phyloP scores from a whole-genome alignment of 2,329 filamentous ascomycete genomes.

The Penicillium sp. region DNA sequence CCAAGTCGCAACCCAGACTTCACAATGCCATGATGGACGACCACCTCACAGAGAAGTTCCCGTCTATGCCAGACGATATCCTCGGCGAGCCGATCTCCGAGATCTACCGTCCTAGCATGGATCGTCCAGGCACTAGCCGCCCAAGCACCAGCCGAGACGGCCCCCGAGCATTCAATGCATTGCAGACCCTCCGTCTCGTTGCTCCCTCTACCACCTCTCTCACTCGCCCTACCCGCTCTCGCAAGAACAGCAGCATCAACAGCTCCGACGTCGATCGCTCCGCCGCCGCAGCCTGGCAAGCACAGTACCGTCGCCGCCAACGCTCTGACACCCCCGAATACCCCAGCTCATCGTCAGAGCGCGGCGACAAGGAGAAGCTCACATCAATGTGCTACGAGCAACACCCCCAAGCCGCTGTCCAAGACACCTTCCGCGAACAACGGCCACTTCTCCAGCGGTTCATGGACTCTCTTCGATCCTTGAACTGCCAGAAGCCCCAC shows the following conservation, averaged over 20 bases:
- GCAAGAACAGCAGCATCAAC: conserved; percentile 26
- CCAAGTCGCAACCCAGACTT: conserved; percentile 40
- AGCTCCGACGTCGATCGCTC: conserved; percentile 36
- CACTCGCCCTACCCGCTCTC: conserved; percentile 25
- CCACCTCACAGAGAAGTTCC: conserved; percentile 30
- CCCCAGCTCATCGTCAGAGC: conserved; percentile 12
- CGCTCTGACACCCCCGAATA: conserved; percentile 31
- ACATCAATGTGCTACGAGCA: conserved; percentile 36
- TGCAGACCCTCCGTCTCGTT: conserved; percentile 39
- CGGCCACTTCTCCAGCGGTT: conserved; percentile 22
- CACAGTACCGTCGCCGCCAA: conserved; percentile 36
- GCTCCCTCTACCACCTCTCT: conserved; percentile 40
- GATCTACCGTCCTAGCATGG: conserved; percentile 17
- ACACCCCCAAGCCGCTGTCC: conserved; percentile 25
- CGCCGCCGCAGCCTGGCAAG: conserved; percentile 39
- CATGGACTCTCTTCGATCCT: conserved; percentile 22
- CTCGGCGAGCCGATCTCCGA: conserved; percentile 16
- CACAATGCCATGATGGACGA: conserved; percentile 27
- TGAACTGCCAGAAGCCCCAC: conserved; percentile 23
- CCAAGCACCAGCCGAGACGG: conserved; percentile 29
- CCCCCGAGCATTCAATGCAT: conserved; percentile 19
- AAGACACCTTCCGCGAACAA: conserved; percentile 14
- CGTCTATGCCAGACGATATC: conserved; percentile 30
- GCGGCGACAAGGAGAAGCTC: conserved; percentile 29
- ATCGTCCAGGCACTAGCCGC: conserved; percentile 20